Evolutionary conservation across 345 rosid species (phyloP), one percentile per base, ranked within the genome.

Genomic region (Salix dunnii): DNA sequence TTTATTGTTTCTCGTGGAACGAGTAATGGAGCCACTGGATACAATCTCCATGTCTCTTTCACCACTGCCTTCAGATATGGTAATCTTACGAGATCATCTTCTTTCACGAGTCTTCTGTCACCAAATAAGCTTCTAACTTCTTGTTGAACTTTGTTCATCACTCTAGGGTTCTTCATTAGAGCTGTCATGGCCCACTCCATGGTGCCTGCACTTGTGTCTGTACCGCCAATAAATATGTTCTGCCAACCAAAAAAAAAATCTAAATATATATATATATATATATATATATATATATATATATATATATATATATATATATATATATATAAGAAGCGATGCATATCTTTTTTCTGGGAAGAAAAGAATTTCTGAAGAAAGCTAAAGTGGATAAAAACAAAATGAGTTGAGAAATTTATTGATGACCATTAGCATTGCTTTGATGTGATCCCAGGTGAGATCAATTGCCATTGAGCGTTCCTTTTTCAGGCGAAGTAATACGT

Each of bases 361-460:
- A 73, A 38, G 55, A 4, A 6, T 8, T 46, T 63, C 36, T 28
- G 46, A 14, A 18, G 28, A 71, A n/a, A 7, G 72, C 17, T 6
- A 18, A 6, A n/a, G 40, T 16, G 1, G n/a, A 17, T 20, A 10
- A 23, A n/a, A 12, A 14, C 14, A 73, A 55, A n/a, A 38, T 23
- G 40, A 14, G 40, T 7, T 7, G 7, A 67, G 8, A 36, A 18
- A 67, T 9, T 36, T 63, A 11, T 38, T 3, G 6, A 33, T 62
- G 40, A 90, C 94, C 86, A 82, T 85, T 66, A 91, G 85, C 16
- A 84, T 38, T 36, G 81, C 91, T 85, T 90, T 88, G 84, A 89
- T 79, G 67, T 87, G 87, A 66, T 88, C 89, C 14, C 62, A 36
- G 2, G 84, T 83, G 43, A 89, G 76, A 31, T 86, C 60, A 58